Percentiles rank a stretch among this genome's conserved stretches.
Conservation (phyloP, 2,329 filamentous ascomycete genomes). For the Aspergillus tamarii region DNA sequence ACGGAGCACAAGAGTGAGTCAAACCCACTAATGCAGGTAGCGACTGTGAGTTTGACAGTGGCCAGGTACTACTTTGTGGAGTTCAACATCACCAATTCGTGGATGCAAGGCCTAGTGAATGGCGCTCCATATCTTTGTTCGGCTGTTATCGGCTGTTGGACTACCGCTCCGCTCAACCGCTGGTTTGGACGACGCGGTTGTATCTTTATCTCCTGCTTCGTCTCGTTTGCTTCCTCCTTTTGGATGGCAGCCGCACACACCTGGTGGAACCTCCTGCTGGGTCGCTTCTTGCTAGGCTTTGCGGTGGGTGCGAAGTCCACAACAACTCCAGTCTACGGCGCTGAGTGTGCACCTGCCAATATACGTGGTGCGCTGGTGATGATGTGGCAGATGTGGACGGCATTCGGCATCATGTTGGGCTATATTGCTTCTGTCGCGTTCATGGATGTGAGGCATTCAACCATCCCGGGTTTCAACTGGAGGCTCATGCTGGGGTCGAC, state of each 20-base stretch:
- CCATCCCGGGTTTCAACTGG: constrained; percentile 65
- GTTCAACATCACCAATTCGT: constrained; percentile 37
- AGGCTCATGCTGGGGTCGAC: constrained; percentile 71
- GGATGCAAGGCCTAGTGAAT: constrained; percentile 67
- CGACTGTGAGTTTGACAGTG: neutral
- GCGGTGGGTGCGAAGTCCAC: constrained; percentile 77
- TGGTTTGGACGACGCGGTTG: constrained; percentile 71
- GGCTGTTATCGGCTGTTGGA: constrained; percentile 71
- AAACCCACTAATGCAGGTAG: neutral
- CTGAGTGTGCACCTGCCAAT: constrained; percentile 70
- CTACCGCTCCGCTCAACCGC: constrained; percentile 73
- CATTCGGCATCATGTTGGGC: constrained; percentile 57
- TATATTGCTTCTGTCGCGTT: constrained; percentile 66
- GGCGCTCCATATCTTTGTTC: constrained; percentile 63
- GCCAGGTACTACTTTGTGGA: constrained; percentile 11
- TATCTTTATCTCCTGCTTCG: constrained; percentile 75
- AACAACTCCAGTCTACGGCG: constrained; percentile 76
- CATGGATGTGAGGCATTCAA: constrained; percentile 57
- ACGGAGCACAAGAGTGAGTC: constrained; percentile 9
- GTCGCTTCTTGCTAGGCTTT: constrained; percentile 73
- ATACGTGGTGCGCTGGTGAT: constrained; percentile 79
- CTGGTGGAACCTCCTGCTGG: constrained; percentile 72
- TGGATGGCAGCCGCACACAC: constrained; percentile 69
- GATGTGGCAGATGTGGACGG: constrained; percentile 71
- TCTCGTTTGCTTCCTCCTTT: constrained; percentile 60